Evolutionary conservation across 2,329 filamentous ascomycete genomes (phyloP).

Genomic region (Taxawa tesnikishii): DNA sequence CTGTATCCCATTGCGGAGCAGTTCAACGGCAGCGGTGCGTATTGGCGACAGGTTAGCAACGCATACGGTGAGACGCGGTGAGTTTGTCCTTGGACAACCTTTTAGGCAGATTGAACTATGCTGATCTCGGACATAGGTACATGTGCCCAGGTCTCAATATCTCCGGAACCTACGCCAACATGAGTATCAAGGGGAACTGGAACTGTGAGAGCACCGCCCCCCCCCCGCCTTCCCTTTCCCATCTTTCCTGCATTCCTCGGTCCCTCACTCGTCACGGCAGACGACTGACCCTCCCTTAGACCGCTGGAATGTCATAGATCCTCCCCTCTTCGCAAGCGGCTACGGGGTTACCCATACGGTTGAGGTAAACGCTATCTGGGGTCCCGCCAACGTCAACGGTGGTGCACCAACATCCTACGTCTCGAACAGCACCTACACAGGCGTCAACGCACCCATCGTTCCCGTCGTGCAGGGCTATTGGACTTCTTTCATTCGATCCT

Average conservation of each 20-base stretch:
- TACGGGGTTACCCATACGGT: constrained; percentile 55
- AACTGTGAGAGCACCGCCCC: no score
- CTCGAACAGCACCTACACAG: constrained; percentile 39
- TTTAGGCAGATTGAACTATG: background rate
- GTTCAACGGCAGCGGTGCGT: constrained; percentile 39
- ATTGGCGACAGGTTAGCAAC: constrained; percentile 46
- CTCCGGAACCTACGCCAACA: constrained; percentile 24
- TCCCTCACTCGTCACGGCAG: no score
- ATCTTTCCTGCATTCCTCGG: no score
- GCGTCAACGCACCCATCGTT: constrained; percentile 45
- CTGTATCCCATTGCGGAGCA: constrained; percentile 34
- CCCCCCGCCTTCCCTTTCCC: no score
- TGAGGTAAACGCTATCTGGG: constrained; percentile 57
- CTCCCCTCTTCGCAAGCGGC: constrained; percentile 37
- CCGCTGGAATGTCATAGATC: constrained; percentile 55
- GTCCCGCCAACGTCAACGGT: constrained; percentile 41
- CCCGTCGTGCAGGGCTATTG: constrained; percentile 57
- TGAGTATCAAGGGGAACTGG: background rate
- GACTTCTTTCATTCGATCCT: constrained; percentile 56
- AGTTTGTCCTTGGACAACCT: constrained; percentile 40
- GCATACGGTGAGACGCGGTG: constrained; percentile 56
- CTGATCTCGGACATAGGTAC: no score
- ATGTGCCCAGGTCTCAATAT: constrained; percentile 51
- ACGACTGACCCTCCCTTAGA: no score
- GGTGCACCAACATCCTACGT: constrained; percentile 44